Evolutionary conservation across 495 filamentous ascomycete species (phyloP), one percentile per base, ranked within the genome.

Genomic region (Trichocladium antarcticum): DNA sequence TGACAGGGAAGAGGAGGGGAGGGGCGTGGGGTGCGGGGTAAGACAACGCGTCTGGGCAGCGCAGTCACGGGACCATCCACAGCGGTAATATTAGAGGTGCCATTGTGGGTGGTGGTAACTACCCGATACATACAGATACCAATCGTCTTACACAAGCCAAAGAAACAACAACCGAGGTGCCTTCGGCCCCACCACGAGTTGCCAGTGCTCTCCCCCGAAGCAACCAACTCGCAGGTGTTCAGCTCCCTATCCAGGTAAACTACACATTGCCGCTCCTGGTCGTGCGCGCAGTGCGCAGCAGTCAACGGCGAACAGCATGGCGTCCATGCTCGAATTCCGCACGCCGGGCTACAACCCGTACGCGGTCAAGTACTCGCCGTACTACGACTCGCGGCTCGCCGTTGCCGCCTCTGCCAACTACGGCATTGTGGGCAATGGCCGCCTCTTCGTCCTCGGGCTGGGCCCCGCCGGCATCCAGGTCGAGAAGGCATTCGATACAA

Each of bases 281-380:
- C 44, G 45, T 5, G 28, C 27, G 38, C 17, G 39, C 29, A 35
- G 1, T 27, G 39, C 38, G 38, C 39, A 35, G 9, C 39, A 27
- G 24, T 27, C 24, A 27, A 27, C 24, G 24, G 24, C 24, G 24
- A 3, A 42, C 10, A 36, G 27, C 42, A 73, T 70, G 66, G 65
- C 67, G 46, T 65, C 64, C 16, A 95, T 97, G 90, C 81, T 96
- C 54, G 86, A 95, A 66, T 95, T 81, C 69, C 84, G 84, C 55
- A 97, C 92, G 19, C 76, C 85, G 55, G 90, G 89, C 66, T 95
- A 80, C 77, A 92, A 95, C 65, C 90, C 89, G 55, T 93, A 89
- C 66, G 82, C 84, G 55, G 86, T 94, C 58, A 94, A 95, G 67
- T 98, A 95, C 74, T 96, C 90, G 17, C 89, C 92, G 31, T 98